These are phyloP conservation scores for Acacia concinna DNA, from an alignment of 331 rosid species.

Conservation along the genomic window DNA sequence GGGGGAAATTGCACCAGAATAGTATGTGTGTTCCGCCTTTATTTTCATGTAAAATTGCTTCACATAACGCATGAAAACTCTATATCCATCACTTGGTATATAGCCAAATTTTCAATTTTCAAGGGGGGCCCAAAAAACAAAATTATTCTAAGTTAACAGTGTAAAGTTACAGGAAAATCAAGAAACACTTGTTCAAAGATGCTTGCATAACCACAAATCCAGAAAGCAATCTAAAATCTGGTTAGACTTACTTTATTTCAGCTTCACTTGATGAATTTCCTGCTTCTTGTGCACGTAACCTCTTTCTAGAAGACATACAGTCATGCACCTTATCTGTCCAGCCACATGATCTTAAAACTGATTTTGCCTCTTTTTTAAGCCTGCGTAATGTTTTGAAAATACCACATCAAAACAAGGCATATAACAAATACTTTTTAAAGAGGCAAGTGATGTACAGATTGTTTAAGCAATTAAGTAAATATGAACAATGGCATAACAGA, in stretches of 20 bases:
- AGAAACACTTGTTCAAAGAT: conserved; percentile 5
- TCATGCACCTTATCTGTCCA: conserved; percentile 64
- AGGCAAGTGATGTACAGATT: conserved; percentile 14
- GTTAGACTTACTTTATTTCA: conserved; percentile 55
- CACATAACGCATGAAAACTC: not conserved
- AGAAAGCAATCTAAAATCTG: conserved; percentile 14
- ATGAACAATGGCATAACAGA: not conserved
- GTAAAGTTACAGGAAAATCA: not conserved
- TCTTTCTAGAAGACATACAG: conserved; percentile 69
- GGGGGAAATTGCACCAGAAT: not conserved
- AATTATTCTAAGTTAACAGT: not conserved
- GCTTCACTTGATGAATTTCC: conserved; percentile 40
- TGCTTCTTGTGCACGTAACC: conserved; percentile 49
- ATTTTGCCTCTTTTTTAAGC: conserved; percentile 61
- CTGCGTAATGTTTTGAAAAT: conserved; percentile 42
- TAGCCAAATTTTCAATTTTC: conserved; percentile 16
- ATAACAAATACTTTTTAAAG: not conserved
- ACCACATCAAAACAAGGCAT: conserved; percentile 33
- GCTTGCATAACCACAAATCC: not conserved
- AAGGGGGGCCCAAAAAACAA: too few relatives aligned
- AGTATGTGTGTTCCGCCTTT: not conserved
- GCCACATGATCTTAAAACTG: conserved; percentile 75
- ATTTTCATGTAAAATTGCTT: not conserved
- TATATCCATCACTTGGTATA: conserved; percentile 6
- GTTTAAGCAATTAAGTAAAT: conserved; percentile 13